Percentiles rank a stretch among this genome's conserved stretches.
Evolutionary conservation across 768 basidiomycete species (phyloP).

Genomic region (Lactarius trivialis): DNA sequence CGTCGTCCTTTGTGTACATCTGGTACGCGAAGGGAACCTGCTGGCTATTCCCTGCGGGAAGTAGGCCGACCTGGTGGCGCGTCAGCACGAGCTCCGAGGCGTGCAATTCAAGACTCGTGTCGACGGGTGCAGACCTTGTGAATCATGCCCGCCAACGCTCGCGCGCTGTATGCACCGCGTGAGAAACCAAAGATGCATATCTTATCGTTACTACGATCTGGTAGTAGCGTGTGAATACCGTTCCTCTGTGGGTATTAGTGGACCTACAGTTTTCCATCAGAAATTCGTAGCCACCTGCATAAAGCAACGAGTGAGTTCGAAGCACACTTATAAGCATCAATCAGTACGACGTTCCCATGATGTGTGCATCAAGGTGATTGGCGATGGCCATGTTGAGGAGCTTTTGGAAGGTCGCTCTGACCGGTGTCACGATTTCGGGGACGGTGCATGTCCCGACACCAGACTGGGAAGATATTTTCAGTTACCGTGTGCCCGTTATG

Average conservation of each 20-base stretch:
- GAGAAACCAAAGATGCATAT: slow-evolving; percentile 81
- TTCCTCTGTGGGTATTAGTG: background rate
- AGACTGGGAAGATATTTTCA: slow-evolving; percentile 34
- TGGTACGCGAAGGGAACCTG: slow-evolving; percentile 75
- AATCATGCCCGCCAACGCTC: slow-evolving; percentile 71
- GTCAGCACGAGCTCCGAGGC: background rate
- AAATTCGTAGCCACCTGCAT: slow-evolving; percentile 64
- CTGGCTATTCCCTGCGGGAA: slow-evolving; percentile 64
- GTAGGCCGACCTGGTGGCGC: slow-evolving; percentile 49
- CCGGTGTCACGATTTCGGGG: slow-evolving; percentile 54
- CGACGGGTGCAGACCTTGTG: slow-evolving; percentile 41
- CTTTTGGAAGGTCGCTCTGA: slow-evolving; percentile 47
- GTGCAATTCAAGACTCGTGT: too few species aligned
- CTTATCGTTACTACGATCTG: slow-evolving; percentile 63
- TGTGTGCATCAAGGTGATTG: slow-evolving; percentile 56
- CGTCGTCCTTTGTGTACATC: slow-evolving; percentile 59
- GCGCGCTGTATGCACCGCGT: slow-evolving; percentile 63
- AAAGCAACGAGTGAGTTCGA: background rate
- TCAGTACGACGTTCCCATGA: slow-evolving; percentile 45
- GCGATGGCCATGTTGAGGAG: slow-evolving; percentile 56
- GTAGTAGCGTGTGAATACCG: background rate
- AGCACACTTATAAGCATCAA: background rate
- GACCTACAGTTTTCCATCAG: slow-evolving; percentile 66
- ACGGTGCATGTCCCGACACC: slow-evolving; percentile 68
- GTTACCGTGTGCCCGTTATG: background rate